phyloP scores from a whole-genome alignment of 2,329 filamentous ascomycete genomes.

The Cladosporium sp. region DNA sequence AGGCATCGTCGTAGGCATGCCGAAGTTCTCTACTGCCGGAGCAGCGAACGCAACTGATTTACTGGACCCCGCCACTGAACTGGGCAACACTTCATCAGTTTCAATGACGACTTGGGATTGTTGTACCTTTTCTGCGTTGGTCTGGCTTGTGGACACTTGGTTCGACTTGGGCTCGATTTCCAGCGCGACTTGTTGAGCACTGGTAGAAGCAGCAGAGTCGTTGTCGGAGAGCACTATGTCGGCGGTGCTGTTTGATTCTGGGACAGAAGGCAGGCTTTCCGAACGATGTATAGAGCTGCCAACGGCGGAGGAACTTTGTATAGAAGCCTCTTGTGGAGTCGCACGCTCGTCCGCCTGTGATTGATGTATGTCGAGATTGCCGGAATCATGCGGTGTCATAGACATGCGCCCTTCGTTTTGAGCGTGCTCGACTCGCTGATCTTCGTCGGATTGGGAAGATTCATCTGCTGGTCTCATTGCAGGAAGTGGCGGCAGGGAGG shows the following conservation, averaged over 20 bases:
- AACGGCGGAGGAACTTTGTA: background rate
- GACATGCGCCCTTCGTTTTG: background rate
- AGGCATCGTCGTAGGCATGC: background rate
- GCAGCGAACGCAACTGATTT: too few relatives aligned
- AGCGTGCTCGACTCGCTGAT: background rate
- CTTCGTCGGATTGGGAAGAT: background rate
- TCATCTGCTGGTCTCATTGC: background rate
- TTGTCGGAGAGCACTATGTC: background rate
- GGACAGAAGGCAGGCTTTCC: slow-evolving; percentile 1
- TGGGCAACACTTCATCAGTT: too few relatives aligned
- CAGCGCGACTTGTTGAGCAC: background rate
- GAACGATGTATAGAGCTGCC: background rate
- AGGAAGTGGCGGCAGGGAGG: background rate
- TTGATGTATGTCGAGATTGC: background rate
- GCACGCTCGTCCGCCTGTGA: background rate
- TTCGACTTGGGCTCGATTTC: background rate
- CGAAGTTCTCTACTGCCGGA: too few relatives aligned
- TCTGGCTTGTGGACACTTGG: background rate
- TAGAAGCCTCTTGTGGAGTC: background rate
- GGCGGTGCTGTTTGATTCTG: background rate
- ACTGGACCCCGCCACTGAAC: too few relatives aligned
- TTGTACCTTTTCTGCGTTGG: background rate
- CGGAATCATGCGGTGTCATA: background rate
- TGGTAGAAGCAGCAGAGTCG: background rate
- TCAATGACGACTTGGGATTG: background rate